phyloP scores from a whole-genome alignment of 225 moss, liverwort and hornwort species.

The Marchantia paleacea region DNA sequence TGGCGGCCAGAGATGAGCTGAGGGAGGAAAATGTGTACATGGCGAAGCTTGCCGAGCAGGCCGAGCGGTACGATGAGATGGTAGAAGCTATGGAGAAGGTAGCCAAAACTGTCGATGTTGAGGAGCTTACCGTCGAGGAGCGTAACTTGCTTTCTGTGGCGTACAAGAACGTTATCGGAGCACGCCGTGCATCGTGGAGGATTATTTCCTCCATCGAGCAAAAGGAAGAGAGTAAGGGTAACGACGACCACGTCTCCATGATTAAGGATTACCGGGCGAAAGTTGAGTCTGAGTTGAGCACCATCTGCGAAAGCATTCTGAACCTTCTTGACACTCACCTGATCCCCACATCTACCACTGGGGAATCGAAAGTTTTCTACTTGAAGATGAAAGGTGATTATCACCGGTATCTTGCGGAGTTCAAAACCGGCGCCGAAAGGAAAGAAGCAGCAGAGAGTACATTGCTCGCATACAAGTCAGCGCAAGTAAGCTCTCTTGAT shows the following conservation, averaged over 20 bases:
- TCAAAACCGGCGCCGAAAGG: slow-evolving; percentile 42
- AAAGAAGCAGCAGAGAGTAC: slow-evolving; percentile 48
- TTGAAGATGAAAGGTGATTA: slow-evolving; percentile 51
- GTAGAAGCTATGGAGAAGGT: slow-evolving; percentile 52
- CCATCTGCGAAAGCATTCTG: slow-evolving; percentile 40
- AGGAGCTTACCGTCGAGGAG: slow-evolving; percentile 46
- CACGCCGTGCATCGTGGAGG: slow-evolving; percentile 46
- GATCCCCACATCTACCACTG: slow-evolving; percentile 41
- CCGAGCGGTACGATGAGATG: slow-evolving; percentile 52
- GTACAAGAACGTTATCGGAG: slow-evolving; percentile 49
- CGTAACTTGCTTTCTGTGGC: slow-evolving; percentile 43
- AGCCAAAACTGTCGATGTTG: slow-evolving; percentile 44
- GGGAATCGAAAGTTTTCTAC: slow-evolving; percentile 46
- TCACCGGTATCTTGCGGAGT: slow-evolving; percentile 47
- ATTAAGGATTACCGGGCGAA: slow-evolving; percentile 46
- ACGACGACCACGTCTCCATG: slow-evolving; percentile 44
- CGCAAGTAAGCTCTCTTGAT: slow-evolving; percentile 18
- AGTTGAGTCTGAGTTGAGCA: slow-evolving; percentile 42
- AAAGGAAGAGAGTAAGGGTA: slow-evolving; percentile 47
- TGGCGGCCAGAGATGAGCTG: slow-evolving; percentile 40
- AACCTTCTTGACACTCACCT: slow-evolving; percentile 40
- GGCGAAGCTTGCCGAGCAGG: slow-evolving; percentile 52
- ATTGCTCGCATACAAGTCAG: slow-evolving; percentile 44
- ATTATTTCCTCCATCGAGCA: slow-evolving; percentile 48
- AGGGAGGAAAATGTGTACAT: slow-evolving; percentile 49